Percentiles rank a stretch among this genome's conserved stretches.
Evolutionary conservation across 805 yeast species (phyloP).

Genomic region (Ogataea methylovora): DNA sequence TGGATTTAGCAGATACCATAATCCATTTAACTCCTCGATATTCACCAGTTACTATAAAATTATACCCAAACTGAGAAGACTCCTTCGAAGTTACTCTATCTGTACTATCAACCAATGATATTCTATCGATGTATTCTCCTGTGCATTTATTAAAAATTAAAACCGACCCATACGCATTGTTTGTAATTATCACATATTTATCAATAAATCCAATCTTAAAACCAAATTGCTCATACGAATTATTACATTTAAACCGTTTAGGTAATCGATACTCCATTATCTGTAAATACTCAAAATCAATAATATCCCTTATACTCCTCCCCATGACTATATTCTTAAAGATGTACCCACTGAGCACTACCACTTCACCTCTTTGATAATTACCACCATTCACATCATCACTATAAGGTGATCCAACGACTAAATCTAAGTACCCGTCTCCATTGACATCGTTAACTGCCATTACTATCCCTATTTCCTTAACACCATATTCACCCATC

Average conservation of each 20-base stretch:
- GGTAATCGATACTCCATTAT: conserved; percentile 14
- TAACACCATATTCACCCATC: conserved; percentile 34
- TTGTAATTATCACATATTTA: conserved; percentile 25
- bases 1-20: conserved; percentile 22
- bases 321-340: conserved; percentile 1
- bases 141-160: conserved; percentile 23
- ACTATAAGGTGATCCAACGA: conserved; percentile 36
- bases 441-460: conserved; percentile 25
- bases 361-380: conserved; percentile 30
- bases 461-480: conserved; percentile 33
- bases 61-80: conserved; percentile 21
- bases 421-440: conserved; percentile 33
- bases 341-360: conserved; percentile 22
- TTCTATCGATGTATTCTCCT: background rate
- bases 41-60: conserved; percentile 17
- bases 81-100: conserved; percentile 13
- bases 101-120: background rate
- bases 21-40: conserved; percentile 16
- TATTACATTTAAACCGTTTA: conserved; percentile 2
- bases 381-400: conserved; percentile 18
- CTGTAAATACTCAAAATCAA: conserved; percentile 6
- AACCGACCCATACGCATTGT: conserved; percentile 31
- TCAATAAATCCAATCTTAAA: conserved; percentile 21
- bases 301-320: background rate
- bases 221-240: conserved; percentile 37